Conservation (phyloP, 1,139 yeast species). For the Pichia sp. region DNA sequence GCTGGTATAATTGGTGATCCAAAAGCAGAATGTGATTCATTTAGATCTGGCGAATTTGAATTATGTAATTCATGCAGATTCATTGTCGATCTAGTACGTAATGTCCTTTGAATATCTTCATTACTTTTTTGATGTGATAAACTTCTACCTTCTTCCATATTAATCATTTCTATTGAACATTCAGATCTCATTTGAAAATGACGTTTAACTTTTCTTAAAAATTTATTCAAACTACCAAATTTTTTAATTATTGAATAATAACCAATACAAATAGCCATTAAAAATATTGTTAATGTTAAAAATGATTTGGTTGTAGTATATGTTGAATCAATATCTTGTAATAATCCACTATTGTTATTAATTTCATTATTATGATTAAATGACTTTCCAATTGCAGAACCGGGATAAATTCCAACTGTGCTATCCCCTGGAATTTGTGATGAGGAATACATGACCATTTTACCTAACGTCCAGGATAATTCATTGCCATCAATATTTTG, state of each 20-base stretch:
- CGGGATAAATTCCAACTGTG: slow-evolving; percentile 19
- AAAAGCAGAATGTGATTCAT: background rate
- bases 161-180: slow-evolving; percentile 11
- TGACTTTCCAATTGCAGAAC: slow-evolving; percentile 5
- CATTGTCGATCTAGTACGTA: slow-evolving; percentile 21
- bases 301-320: background rate
- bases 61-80: slow-evolving; percentile 16
- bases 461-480: slow-evolving; percentile 81
- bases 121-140: slow-evolving; percentile 9
- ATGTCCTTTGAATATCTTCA: slow-evolving; percentile 7
- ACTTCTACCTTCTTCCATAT: slow-evolving; percentile 20
- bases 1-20: background rate
- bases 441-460: slow-evolving; percentile 56
- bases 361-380: background rate
- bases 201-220: slow-evolving; percentile 6
- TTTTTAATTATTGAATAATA: slow-evolving; percentile 10
- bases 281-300: background rate
- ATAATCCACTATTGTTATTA: background rate
- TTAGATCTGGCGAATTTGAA: background rate
- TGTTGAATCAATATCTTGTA: background rate
- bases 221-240: slow-evolving; percentile 13
- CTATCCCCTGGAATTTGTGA: slow-evolving; percentile 22
- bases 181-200: slow-evolving; percentile 1
- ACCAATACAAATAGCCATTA: background rate
- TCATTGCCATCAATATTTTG: slow-evolving; percentile 62